Conservation (phyloP, 2,329 filamentous ascomycete species). For the Pseudocercospora macadamiae region DNA sequence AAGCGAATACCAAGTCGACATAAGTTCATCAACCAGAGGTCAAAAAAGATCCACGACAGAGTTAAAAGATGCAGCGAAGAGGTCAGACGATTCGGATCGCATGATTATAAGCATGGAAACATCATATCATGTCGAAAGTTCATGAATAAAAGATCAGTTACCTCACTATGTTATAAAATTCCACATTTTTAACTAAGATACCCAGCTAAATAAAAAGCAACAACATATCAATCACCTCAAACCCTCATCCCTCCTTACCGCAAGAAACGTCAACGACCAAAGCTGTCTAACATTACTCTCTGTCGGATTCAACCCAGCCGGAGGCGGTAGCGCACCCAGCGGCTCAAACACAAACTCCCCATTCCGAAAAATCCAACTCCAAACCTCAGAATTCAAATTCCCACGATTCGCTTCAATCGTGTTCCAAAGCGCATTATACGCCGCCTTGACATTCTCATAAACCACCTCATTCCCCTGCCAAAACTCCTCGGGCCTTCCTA, state of each 20-base stretch:
- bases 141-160: conserved; percentile 3
- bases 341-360: conserved; percentile 54
- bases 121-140: conserved; percentile 25
- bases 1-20: conserved; percentile 15
- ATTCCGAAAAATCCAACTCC: conserved; percentile 61
- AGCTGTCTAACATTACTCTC: conserved; percentile 45
- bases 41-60: conserved; percentile 9
- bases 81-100: conserved; percentile 23
- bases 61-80: conserved; percentile 5
- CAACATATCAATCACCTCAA: conserved; percentile 4
- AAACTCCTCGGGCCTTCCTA: conserved; percentile 56
- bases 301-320: conserved; percentile 40
- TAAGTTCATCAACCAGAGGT: not conserved
- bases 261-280: conserved; percentile 62
- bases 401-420: conserved; percentile 59
- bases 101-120: conserved; percentile 28
- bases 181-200: not conserved
- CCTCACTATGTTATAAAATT: not conserved
- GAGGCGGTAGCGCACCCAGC: conserved; percentile 55
- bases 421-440: conserved; percentile 64
- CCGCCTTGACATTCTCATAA: conserved; percentile 44
- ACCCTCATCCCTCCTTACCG: conserved; percentile 46
- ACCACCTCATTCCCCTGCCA: conserved; percentile 53
- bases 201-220: not conserved
- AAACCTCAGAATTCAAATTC: conserved; percentile 62